Evolutionary conservation across 768 basidiomycete species (phyloP).

Genomic region (Pleurotus tuber-regium): DNA sequence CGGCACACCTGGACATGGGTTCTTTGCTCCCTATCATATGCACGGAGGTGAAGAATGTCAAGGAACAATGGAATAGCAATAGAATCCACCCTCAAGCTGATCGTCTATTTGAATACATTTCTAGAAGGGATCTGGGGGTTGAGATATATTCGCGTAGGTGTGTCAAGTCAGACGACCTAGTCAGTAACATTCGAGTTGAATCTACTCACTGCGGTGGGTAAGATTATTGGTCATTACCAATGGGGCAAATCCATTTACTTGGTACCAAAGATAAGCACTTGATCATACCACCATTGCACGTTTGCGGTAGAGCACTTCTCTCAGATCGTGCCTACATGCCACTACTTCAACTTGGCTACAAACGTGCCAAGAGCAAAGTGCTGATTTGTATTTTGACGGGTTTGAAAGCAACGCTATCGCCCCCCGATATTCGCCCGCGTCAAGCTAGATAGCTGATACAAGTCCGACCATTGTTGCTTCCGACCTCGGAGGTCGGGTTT

Average conservation of each 20-base stretch:
- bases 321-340: background rate
- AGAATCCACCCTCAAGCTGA: too few relatives aligned
- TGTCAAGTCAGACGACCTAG: too few relatives aligned
- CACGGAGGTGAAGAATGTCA: background rate
- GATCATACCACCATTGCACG: background rate
- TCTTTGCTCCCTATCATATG: background rate
- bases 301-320: background rate
- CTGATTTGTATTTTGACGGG: background rate
- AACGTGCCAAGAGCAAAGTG: background rate
- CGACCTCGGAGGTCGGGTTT: constrained; percentile 5
- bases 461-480: background rate
- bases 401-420: background rate
- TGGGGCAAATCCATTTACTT: background rate
- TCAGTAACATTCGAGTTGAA: too few relatives aligned
- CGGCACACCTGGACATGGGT: background rate
- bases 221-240: too few relatives aligned
- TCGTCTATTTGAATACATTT: too few relatives aligned
- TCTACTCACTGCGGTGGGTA: too few relatives aligned
- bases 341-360: too few relatives aligned
- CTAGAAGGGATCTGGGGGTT: too few relatives aligned
- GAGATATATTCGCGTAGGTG: too few relatives aligned
- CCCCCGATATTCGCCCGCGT: constrained; percentile 1
- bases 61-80: background rate
- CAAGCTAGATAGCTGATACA: background rate
- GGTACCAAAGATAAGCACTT: background rate